phyloP scores from a whole-genome alignment of 768 basidiomycete genomes.

The Suillus weaverae region DNA sequence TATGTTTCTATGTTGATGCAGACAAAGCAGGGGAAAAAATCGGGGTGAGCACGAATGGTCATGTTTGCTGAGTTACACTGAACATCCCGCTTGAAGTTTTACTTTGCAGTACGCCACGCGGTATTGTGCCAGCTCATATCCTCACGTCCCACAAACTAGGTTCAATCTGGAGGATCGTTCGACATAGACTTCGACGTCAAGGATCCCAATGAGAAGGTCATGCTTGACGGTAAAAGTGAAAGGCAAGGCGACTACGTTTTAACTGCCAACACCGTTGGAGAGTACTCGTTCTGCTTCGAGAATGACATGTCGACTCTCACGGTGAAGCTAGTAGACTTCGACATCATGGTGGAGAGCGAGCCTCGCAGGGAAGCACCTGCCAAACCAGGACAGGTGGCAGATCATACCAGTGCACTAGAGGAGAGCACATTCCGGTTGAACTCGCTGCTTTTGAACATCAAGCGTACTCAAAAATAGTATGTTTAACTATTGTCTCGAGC shows the following conservation, averaged over 20 bases:
- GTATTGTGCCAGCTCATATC: background rate
- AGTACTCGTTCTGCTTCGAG: constrained; percentile 96
- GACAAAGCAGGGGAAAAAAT: constrained; percentile 95
- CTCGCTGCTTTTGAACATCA: constrained; percentile 84
- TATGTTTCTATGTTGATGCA: constrained; percentile 95
- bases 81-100: constrained; percentile 59
- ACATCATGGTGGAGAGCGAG: constrained; percentile 98
- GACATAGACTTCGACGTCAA: constrained; percentile 94
- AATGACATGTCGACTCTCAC: constrained; percentile 96
- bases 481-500: constrained; percentile 30
- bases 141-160: constrained; percentile 41
- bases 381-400: constrained; percentile 83
- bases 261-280: constrained; percentile 88
- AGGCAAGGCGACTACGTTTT: constrained; percentile 97
- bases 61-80: constrained; percentile 7
- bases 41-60: constrained; percentile 52
- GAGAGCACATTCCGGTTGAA: constrained; percentile 94
- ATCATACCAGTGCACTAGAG: constrained; percentile 91
- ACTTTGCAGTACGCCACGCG: constrained; percentile 78
- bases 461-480: constrained; percentile 91
- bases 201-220: constrained; percentile 84
- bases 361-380: constrained; percentile 87
- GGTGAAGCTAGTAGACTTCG: constrained; percentile 92
- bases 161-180: constrained; percentile 96
- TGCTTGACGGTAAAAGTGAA: constrained; percentile 87